A percentile compares a stretch with the other conserved stretches of the same genome.
These are phyloP conservation scores for Cydonia oblonga DNA, from an alignment of 331 rosid species.

Conservation along the genomic window DNA sequence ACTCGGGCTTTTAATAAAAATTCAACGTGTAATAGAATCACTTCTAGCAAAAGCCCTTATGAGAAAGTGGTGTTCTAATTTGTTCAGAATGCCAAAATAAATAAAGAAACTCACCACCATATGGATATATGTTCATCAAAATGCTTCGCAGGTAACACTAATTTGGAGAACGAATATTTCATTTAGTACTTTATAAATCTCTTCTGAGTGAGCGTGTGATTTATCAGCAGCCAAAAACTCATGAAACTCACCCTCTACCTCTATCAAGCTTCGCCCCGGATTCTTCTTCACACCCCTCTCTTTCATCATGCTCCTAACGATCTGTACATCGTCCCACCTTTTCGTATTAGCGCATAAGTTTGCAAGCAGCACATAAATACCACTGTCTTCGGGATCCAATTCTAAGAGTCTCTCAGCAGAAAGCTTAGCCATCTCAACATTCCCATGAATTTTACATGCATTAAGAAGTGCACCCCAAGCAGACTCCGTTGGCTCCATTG, in stretches of 20 bases:
- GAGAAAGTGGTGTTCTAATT: too few relatives aligned
- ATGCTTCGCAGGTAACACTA: constrained; percentile 13
- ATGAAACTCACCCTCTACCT: constrained; percentile 41
- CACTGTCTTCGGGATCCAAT: constrained; percentile 61
- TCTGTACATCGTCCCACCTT: constrained; percentile 59
- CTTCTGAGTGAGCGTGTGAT: constrained; percentile 52
- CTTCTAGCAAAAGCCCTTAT: too few relatives aligned
- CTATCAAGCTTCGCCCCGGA: constrained; percentile 60
- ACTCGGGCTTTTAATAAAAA: too few relatives aligned
- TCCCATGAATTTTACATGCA: constrained; percentile 32
- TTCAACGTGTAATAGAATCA: too few relatives aligned
- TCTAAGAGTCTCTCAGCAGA: constrained; percentile 35
- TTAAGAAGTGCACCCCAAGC: constrained; percentile 76
- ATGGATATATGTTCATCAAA: not conserved
- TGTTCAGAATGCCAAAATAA: too few relatives aligned
- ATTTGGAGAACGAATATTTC: constrained; percentile 29
- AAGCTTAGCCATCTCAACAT: constrained; percentile 31
- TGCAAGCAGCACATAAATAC: constrained; percentile 45
- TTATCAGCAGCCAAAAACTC: constrained; percentile 65
- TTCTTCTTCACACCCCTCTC: constrained; percentile 61
- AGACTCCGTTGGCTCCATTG: constrained; percentile 57
- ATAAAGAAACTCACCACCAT: too few relatives aligned
- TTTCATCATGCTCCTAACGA: constrained; percentile 55
- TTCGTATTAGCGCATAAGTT: constrained; percentile 42
- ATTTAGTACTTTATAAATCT: constrained; percentile 37